Evolutionary conservation across 2,329 filamentous ascomycete genomes (phyloP), one percentile per base, ranked within the genome.

Genomic region (Sporothrix pseudoabietina): DNA sequence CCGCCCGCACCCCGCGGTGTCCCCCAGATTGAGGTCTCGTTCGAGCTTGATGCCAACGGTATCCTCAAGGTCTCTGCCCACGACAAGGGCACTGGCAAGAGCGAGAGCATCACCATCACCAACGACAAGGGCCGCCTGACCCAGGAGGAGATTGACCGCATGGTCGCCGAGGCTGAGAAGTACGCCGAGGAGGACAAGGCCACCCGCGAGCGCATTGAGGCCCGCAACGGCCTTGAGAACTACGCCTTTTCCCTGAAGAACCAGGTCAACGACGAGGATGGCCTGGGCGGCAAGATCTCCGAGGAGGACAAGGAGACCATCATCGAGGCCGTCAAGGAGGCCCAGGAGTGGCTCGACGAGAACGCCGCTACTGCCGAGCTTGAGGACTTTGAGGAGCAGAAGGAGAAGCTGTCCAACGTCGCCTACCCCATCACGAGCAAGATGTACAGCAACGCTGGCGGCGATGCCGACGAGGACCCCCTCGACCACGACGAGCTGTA

Each of bases 151-250:
- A 99, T 99, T 79, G 95, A 98, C 84, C 96, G 96, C 84, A 99
- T 99, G 96, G 94, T 99, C 77, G 91, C 92, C 78, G 96, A 99
- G 86, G 96, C 96, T 75, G 96, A 98, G 90, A 93, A 98, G 87
- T 98, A 94, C 83, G 96, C 96, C 81, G 96, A 99, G 84, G 96
- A 98, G 86, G 96, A 99, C 88, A 98, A 98, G 90, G 94, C 94
- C 76, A 97, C 93, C 80, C 94, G 94, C 82, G 93, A 96, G 87
- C 94, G 94, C 86, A 97, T 99, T 79, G 94, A 98, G 87, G 92
- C 94, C 79, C 92, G 95, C 82, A 98, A 99, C 85, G 90, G 91
- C 79, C 92, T 99, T 75, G 96, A 99, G 90, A 98, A 98, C 91
- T 99, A 98, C 86, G 94, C 94, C 78, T 98, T 97, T 90, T 95